Conservation (phyloP, 441 rosid genomes). For the Francoa sonchifolia region DNA sequence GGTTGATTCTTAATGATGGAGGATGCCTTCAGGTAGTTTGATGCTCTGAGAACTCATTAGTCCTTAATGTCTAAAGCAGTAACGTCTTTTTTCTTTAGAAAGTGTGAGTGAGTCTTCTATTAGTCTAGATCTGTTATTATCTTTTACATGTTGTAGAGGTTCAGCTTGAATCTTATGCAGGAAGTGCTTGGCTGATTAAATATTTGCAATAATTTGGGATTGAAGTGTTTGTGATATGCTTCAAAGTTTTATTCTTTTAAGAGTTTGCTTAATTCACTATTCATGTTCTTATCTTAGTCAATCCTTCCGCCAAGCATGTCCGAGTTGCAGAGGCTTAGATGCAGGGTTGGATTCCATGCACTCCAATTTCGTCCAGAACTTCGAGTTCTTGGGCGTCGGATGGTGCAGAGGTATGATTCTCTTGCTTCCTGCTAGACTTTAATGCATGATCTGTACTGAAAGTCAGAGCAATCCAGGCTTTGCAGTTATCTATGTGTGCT, state of each 20-base stretch:
- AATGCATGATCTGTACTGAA: too few species aligned
- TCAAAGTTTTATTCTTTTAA: too few species aligned
- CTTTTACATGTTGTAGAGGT: background rate
- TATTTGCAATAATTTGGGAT: too few species aligned
- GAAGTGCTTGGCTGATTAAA: too few species aligned
- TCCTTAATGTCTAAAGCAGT: too few species aligned
- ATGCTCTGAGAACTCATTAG: constrained; percentile 11
- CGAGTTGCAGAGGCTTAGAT: constrained; percentile 14
- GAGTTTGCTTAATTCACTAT: too few species aligned
- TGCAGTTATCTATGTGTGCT: too few species aligned
- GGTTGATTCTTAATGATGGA: constrained; percentile 64
- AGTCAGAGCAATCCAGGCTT: too few species aligned
- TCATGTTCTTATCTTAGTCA: background rate
- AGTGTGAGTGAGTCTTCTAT: constrained; percentile 3
- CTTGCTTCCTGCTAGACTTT: background rate
- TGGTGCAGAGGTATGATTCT: constrained; percentile 7
- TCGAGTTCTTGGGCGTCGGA: constrained; percentile 7
- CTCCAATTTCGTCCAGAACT: constrained; percentile 11
- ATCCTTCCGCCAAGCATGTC: constrained; percentile 9
- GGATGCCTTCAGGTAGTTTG: constrained; percentile 81
- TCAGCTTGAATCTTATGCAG: too few species aligned
- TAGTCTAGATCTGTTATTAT: background rate
- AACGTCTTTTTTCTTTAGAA: constrained; percentile 8
- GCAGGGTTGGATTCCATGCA: constrained; percentile 15
- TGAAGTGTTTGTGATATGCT: background rate